Conservation (phyloP, 2,329 filamentous ascomycete genomes). For the Colletotrichum sp. region DNA sequence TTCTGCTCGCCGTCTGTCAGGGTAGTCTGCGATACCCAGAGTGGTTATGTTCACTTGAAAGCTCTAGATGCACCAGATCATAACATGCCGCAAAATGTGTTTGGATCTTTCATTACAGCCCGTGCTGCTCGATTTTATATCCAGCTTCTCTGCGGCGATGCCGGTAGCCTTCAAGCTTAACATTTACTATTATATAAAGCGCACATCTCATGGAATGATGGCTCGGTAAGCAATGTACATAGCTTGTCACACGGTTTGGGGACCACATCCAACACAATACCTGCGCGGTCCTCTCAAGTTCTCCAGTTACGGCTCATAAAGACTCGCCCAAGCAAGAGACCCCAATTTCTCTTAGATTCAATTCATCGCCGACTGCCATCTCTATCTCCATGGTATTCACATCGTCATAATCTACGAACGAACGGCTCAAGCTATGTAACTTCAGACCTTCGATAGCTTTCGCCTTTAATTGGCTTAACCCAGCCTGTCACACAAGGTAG, state of each 20-base stretch:
- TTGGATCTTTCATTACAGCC: too few species aligned
- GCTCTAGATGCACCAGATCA: too few species aligned
- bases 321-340: too few species aligned
- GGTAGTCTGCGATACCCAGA: too few species aligned
- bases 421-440: accelerated
- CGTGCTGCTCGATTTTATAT: accelerated
- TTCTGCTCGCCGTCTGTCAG: too few species aligned
- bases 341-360: accelerated
- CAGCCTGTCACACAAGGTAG: neutral
- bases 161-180: accelerated
- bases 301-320: accelerated
- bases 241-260: too few species aligned
- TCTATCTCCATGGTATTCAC: neutral
- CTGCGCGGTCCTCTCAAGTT: too few species aligned
- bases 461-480: accelerated
- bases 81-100: too few species aligned
- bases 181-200: accelerated
- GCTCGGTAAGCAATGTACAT: neutral
- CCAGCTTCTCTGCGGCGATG: accelerated
- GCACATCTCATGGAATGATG: accelerated
- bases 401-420: accelerated
- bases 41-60: too few species aligned
- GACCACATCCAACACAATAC: too few species aligned
- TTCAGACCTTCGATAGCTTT: accelerated
- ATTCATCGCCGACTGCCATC: too few species aligned